A percentile compares a stretch with the other conserved stretches of the same genome.
These are phyloP conservation scores for Athelia sp. DNA, from an alignment of 1,284 basidiomycete genomes.

Conservation along the genomic window DNA sequence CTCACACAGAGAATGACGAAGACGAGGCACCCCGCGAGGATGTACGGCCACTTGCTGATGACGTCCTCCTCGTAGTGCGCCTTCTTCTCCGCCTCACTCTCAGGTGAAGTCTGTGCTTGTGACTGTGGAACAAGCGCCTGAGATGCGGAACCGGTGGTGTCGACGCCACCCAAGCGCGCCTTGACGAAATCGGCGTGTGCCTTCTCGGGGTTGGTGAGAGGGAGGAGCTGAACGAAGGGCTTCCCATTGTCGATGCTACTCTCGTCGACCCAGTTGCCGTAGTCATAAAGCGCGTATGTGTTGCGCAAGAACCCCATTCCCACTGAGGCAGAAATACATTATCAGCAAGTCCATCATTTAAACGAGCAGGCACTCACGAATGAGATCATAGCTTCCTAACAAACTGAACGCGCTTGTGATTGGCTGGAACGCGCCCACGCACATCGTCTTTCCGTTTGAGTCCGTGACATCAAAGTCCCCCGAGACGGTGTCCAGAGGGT, in stretches of 20 bases:
- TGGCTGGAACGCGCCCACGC: constrained; percentile 74
- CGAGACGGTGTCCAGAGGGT: constrained; percentile 69
- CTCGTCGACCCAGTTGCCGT: constrained; percentile 47
- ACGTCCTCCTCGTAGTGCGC: constrained; percentile 62
- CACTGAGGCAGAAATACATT: not conserved
- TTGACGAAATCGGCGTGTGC: constrained; percentile 54
- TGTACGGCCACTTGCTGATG: constrained; percentile 72
- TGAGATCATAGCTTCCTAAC: constrained; percentile 74
- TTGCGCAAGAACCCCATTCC: constrained; percentile 80
- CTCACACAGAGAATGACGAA: constrained; percentile 44
- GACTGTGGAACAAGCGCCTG: constrained; percentile 56
- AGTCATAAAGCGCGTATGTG: constrained; percentile 53
- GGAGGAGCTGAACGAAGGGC: constrained; percentile 54
- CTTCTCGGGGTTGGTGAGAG: constrained; percentile 36
- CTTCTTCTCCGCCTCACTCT: constrained; percentile 65
- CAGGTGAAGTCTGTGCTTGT: constrained; percentile 59
- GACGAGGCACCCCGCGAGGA: constrained; percentile 58
- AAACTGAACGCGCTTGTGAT: constrained; percentile 75
- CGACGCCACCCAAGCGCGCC: constrained; percentile 42
- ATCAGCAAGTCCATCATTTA: not conserved
- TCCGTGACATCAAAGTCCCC: constrained; percentile 55
- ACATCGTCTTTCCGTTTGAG: constrained; percentile 53
- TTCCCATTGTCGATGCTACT: constrained; percentile 28
- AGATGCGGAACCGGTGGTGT: constrained; percentile 39
- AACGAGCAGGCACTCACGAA: constrained; percentile 31